Percentiles rank a stretch among this genome's conserved stretches.
Conservation (phyloP, 306 rosid genomes). For the Betula pendula region DNA sequence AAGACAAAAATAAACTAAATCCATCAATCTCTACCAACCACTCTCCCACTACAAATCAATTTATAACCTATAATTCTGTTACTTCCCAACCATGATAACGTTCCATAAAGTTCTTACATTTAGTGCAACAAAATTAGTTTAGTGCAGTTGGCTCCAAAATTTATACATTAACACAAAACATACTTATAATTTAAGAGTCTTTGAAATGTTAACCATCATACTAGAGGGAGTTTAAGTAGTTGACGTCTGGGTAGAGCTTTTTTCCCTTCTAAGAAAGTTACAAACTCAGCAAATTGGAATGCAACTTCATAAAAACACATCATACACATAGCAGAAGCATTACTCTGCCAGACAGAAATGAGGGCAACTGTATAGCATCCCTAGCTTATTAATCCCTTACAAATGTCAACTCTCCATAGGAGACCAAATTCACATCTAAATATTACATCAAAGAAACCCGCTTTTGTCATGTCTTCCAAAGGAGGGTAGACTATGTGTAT, state of each 20-base stretch:
- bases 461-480: not conserved
- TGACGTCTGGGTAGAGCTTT: constrained; percentile 4
- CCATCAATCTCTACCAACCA: constrained; percentile 27
- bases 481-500: not conserved
- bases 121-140: not conserved
- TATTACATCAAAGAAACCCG: not conserved
- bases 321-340: not conserved
- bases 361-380: not conserved
- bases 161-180: not conserved
- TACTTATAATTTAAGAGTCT: constrained; percentile 11
- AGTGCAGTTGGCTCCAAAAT: not conserved
- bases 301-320: not conserved
- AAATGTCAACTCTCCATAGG: not conserved
- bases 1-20: constrained; percentile 21
- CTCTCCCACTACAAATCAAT: constrained; percentile 13
- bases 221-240: not conserved
- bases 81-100: constrained; percentile 18
- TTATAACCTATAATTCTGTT: constrained; percentile 10
- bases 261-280: constrained; percentile 10
- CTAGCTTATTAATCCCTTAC: not conserved
- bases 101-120: constrained; percentile 15
- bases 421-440: not conserved
- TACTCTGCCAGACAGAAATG: not conserved
- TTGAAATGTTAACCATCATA: constrained; percentile 2
- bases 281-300: constrained; percentile 5